phyloP scores from a whole-genome alignment of 2,329 filamentous ascomycete species.

The Cordyceps militaris region DNA sequence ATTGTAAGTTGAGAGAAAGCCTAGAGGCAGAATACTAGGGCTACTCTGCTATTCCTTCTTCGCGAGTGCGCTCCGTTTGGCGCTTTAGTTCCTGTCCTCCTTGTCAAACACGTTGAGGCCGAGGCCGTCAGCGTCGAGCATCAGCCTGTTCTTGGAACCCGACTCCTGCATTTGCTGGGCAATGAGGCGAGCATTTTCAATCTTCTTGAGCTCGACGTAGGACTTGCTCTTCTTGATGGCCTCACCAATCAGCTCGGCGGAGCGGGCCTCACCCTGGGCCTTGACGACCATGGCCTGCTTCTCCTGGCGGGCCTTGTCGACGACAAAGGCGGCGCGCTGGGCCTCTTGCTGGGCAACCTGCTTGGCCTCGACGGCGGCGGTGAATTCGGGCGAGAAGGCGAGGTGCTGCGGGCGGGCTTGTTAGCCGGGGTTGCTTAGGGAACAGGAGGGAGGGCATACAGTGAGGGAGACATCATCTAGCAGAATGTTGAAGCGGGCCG shows the following conservation, averaged over 20 bases:
- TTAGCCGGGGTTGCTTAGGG: background rate
- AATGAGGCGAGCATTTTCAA: slow-evolving; percentile 90
- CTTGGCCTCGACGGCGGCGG: slow-evolving; percentile 65
- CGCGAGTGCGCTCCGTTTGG: background rate
- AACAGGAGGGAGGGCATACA: slow-evolving; percentile 42
- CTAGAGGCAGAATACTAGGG: background rate
- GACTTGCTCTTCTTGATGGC: slow-evolving; percentile 99
- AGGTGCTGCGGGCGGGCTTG: slow-evolving; percentile 45
- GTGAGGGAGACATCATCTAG: slow-evolving; percentile 96
- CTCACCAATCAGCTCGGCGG: slow-evolving; percentile 94
- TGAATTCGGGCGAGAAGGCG: slow-evolving; percentile 68
- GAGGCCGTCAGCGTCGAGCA: slow-evolving; percentile 84
- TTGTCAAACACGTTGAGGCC: slow-evolving; percentile 75
- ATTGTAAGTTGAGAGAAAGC: slow-evolving; percentile 17
- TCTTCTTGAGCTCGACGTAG: slow-evolving; percentile 95
- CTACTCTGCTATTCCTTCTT: background rate
- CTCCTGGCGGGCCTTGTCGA: slow-evolving; percentile 98
- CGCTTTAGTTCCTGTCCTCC: slow-evolving; percentile 40
- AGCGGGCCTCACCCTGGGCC: slow-evolving; percentile 97
- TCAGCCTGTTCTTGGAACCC: slow-evolving; percentile 84
- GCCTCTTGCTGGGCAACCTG: slow-evolving; percentile 84
- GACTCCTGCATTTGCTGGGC: slow-evolving; percentile 81
- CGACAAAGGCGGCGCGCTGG: slow-evolving; percentile 91
- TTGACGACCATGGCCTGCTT: slow-evolving; percentile 98
- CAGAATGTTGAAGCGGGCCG: slow-evolving; percentile 93